Percentiles rank a stretch among this genome's conserved stretches.
Evolutionary conservation across 1,139 yeast genomes (phyloP).

Genomic region (Geotrichum phurueaensis): DNA sequence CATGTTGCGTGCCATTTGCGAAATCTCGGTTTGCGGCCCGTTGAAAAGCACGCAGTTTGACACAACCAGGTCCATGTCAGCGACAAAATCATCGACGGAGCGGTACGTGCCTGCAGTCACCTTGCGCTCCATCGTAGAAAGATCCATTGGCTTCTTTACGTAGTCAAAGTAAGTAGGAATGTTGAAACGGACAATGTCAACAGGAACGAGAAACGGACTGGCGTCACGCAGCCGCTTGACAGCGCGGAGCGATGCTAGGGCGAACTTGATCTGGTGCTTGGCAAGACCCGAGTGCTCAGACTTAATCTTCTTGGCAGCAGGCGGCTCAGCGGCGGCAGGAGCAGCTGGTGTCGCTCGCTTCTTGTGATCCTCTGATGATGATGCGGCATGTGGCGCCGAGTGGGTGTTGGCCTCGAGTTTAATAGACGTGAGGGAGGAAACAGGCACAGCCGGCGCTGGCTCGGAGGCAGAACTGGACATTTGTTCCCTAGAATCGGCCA

Average conservation of each 20-base stretch:
- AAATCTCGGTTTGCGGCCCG: slow-evolving; percentile 75
- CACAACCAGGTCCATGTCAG: slow-evolving; percentile 83
- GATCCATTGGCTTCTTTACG: slow-evolving; percentile 87
- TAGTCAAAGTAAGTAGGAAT: slow-evolving; percentile 86
- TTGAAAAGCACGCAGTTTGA: slow-evolving; percentile 75
- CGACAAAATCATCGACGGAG: slow-evolving; percentile 58
- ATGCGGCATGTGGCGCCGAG: neutral
- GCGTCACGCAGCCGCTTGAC: slow-evolving; percentile 91
- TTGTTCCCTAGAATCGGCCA: neutral
- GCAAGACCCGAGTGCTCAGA: slow-evolving; percentile 55
- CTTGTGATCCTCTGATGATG: neutral
- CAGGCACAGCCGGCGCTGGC: neutral
- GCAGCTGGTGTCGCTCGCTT: neutral
- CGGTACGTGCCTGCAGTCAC: slow-evolving; percentile 64
- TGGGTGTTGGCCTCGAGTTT: neutral
- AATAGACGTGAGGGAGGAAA: neutral
- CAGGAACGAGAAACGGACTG: slow-evolving; percentile 82
- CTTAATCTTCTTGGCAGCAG: slow-evolving; percentile 19
- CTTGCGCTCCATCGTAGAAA: slow-evolving; percentile 83
- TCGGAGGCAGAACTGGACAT: neutral
- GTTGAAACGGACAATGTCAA: slow-evolving; percentile 79
- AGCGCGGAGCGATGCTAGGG: slow-evolving; percentile 45
- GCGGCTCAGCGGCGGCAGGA: slow-evolving; percentile 18
- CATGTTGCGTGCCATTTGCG: slow-evolving; percentile 85
- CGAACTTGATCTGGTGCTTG: slow-evolving; percentile 70